phyloP scores from a whole-genome alignment of 2,329 filamentous ascomycete genomes.

The Fusarium chuoi region DNA sequence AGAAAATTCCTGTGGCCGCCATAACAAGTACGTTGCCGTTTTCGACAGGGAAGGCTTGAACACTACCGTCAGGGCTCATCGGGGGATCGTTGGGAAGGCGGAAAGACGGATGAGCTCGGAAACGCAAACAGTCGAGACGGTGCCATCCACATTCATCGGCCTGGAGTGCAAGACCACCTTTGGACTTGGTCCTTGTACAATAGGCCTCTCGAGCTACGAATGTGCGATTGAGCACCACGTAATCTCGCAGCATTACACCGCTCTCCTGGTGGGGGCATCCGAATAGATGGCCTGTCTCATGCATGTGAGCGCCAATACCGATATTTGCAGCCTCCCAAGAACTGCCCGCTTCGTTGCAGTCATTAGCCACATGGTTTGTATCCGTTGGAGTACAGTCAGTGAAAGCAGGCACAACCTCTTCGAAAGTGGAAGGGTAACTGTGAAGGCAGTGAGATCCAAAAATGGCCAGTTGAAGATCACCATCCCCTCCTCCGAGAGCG shows the following conservation, averaged over 20 bases:
- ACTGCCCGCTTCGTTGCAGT: constrained; percentile 86
- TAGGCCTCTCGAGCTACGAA: constrained; percentile 86
- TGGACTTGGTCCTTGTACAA: constrained; percentile 86
- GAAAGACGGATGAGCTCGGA: constrained; percentile 92
- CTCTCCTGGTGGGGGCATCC: constrained; percentile 90
- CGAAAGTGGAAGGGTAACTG: constrained; percentile 87
- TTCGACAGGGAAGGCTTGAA: constrained; percentile 89
- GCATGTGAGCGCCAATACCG: constrained; percentile 91
- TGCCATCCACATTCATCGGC: constrained; percentile 94
- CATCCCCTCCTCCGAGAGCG: constrained; percentile 78
- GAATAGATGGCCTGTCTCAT: constrained; percentile 90
- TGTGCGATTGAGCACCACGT: constrained; percentile 82
- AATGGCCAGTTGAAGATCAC: constrained; percentile 83
- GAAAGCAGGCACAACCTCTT: constrained; percentile 90
- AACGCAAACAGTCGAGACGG: constrained; percentile 86
- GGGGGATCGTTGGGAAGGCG: constrained; percentile 79
- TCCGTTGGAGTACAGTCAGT: constrained; percentile 92
- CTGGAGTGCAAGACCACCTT: constrained; percentile 77
- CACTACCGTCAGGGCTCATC: constrained; percentile 73
- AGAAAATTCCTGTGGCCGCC: constrained; percentile 83
- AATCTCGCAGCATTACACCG: constrained; percentile 93
- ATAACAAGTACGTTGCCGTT: constrained; percentile 79
- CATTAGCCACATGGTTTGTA: constrained; percentile 81
- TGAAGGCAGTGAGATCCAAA: constrained; percentile 94
- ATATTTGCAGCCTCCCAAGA: constrained; percentile 97